Base-by-base conservation (phyloP, 108 stramenopile species). In the Skeletonema grethae region DNA sequence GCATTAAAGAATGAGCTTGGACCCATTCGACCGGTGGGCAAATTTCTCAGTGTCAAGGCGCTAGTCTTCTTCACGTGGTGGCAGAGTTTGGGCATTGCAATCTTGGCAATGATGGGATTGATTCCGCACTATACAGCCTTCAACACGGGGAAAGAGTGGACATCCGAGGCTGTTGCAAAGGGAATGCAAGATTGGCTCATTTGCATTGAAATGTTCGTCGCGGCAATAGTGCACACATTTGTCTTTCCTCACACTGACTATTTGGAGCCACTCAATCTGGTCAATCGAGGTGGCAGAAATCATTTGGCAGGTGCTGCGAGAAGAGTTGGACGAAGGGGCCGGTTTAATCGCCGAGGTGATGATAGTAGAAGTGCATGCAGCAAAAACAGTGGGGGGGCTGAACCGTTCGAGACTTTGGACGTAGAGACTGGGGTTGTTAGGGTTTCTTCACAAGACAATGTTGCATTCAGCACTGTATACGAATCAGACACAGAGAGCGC, bases 51-150 rank as follows among this genome's bases (percentile, higher is more conserved):
- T 35, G 96, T 99, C 53, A 99, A 99, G 76, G 88, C 94, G 0
- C 75, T 99, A 25, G 95, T 99, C 5, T 99, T 99, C 72, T 96
- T 98, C 62, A 96, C 97, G 1, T 99, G 97, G 96, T 98, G 97
- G 95, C 95, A 96, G 61, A 84, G 85, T 25, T 82, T 97, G 53
- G 80, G 82, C 9, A 93, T 99, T 45, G 68, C 84, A n/a, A 88
- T 95, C 22, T 50, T 97, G 59, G 87, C 86, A 72, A 85, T 89
- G 66, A 87, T 89, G 85, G 86, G 88, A 9, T 70, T 94, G 86
- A 96, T 96, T 67, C 94, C 94, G 3, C 81, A 86, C 50, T 91
- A 93, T 60, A 66, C 62, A 46, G 73, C 76, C 1, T 32, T 64
- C 22, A 65, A 73, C 16, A 71, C 67, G 65, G 67, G 72, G 41